Base-by-base conservation (phyloP, 257 asterid genomes). In the Nicotiana tabacum region DNA sequence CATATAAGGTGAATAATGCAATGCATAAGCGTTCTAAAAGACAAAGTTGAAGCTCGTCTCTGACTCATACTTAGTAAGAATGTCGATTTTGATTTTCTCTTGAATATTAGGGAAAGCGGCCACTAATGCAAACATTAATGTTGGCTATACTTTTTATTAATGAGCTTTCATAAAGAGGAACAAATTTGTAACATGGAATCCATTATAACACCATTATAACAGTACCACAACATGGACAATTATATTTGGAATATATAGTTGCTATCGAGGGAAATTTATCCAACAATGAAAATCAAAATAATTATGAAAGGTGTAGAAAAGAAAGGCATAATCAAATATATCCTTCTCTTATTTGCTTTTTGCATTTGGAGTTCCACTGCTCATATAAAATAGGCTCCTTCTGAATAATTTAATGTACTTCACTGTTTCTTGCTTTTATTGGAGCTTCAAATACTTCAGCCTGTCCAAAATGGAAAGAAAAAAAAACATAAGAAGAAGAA, bases 391-490 rank as follows among this genome's bases (percentile, higher is more conserved):
- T 51, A 76, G 17, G 12, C 43, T 30, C 70, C 70, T 30, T 2
- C 11, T 12, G 70, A 65, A 12, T 65, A 8, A 65, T 13, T 1
- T 53, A 12, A 4, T 4, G 2, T 30, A 2, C 70, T 2, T 13
- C 4, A 5, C 39, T 29, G 2, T 79, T 69, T 18, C 83, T n/a
- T 17, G 8, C 18, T 62, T 84, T 86, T 51, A 90, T 37, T 85
- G 91, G 43, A 83, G 88, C 84, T 87, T 87, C 81, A 89, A 18
- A 81, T 82, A 83, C 81, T 85, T 83, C 84, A 89, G 46, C 92
- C 93, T 89, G 87, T 27, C 76, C 60, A 32, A 53, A 27, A 32
- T 74, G 7, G 1, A 18, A 39, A 17, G 62, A 15, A 5, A 66
- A 55, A 9, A n/a, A 15, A 29, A 62, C 4, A 62, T 1, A 62